phyloP scores from a whole-genome alignment of 2,329 filamentous ascomycete genomes.

The Trichoderma simmonsii region DNA sequence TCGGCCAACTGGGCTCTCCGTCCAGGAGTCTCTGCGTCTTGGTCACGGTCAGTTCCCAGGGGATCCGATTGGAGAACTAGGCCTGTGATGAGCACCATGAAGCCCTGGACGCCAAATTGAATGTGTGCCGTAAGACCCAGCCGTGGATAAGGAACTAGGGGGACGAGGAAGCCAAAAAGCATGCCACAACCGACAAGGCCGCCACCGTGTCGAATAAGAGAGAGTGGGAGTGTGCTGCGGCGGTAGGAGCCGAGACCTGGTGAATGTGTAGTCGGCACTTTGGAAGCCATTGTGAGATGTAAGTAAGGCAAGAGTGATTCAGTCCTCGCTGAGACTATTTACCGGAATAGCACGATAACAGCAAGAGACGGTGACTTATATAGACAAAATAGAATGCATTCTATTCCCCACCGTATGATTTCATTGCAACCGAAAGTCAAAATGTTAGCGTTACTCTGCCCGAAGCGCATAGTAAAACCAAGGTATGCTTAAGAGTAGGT shows the following conservation, averaged over 20 bases:
- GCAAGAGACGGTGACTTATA: neutral
- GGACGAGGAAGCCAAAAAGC: slow-evolving; percentile 18
- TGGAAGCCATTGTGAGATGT: neutral
- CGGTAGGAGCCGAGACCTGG: neutral
- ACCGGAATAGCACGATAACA: neutral
- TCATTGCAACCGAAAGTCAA: neutral
- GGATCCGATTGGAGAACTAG: slow-evolving; percentile 12
- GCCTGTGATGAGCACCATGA: slow-evolving; percentile 9
- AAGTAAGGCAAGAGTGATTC: neutral
- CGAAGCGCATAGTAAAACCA: neutral
- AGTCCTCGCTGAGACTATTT: no score
- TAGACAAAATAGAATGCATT: neutral
- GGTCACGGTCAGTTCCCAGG: neutral
- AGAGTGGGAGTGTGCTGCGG: slow-evolving; percentile 5
- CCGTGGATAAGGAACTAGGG: slow-evolving; percentile 13
- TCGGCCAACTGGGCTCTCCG: neutral
- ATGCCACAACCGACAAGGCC: slow-evolving; percentile 11
- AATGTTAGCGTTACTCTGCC: neutral
- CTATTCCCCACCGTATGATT: neutral
- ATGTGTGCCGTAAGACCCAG: slow-evolving; percentile 17
- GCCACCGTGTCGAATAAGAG: slow-evolving; percentile 14
- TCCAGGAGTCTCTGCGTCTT: neutral
- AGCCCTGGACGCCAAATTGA: slow-evolving; percentile 12
- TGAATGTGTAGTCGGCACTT: neutral
- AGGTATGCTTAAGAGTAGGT: neutral